Evolutionary conservation across 2,329 filamentous ascomycete species (phyloP).

Genomic region (Ceratocystis variospora): DNA sequence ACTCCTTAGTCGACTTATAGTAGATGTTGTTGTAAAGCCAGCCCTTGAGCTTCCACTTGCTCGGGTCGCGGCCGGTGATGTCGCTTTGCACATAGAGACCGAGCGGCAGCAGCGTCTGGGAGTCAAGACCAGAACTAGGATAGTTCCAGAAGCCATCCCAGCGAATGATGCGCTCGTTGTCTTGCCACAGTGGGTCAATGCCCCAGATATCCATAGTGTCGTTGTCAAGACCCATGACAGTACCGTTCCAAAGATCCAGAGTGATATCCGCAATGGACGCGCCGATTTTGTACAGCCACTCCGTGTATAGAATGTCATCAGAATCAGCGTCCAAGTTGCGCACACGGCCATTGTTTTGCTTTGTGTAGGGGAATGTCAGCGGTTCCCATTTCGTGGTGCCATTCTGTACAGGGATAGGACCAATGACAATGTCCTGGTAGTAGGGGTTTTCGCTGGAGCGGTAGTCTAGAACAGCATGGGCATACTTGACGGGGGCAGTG

Average conservation of each 20-base stretch:
- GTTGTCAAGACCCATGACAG: slow-evolving; percentile 26
- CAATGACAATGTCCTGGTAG: slow-evolving; percentile 36
- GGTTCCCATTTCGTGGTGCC: slow-evolving; percentile 28
- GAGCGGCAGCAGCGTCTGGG: slow-evolving; percentile 31
- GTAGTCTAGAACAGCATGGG: slow-evolving; percentile 34
- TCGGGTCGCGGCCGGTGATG: slow-evolving; percentile 31
- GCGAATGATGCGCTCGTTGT: slow-evolving; percentile 29
- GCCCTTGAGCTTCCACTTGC: slow-evolving; percentile 30
- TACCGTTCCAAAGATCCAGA: slow-evolving; percentile 27
- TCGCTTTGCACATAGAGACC: slow-evolving; percentile 35
- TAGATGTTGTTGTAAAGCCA: slow-evolving; percentile 32
- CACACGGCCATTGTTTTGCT: slow-evolving; percentile 28
- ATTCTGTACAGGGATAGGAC: slow-evolving; percentile 32
- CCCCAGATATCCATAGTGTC: slow-evolving; percentile 26
- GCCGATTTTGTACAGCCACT: slow-evolving; percentile 19
- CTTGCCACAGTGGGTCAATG: slow-evolving; percentile 29
- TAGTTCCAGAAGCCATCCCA: slow-evolving; percentile 31
- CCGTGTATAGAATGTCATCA: slow-evolving; percentile 26
- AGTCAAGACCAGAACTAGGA: slow-evolving; percentile 25
- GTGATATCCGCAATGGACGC: slow-evolving; percentile 35
- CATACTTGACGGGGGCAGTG: slow-evolving; percentile 30
- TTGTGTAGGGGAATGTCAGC: slow-evolving; percentile 33
- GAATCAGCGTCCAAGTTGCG: slow-evolving; percentile 27
- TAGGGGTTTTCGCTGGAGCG: slow-evolving; percentile 31
- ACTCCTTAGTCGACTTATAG: slow-evolving; percentile 26